Evolutionary conservation across 495 filamentous ascomycete genomes (phyloP).

Genomic region (Aspergillus asperescens): DNA sequence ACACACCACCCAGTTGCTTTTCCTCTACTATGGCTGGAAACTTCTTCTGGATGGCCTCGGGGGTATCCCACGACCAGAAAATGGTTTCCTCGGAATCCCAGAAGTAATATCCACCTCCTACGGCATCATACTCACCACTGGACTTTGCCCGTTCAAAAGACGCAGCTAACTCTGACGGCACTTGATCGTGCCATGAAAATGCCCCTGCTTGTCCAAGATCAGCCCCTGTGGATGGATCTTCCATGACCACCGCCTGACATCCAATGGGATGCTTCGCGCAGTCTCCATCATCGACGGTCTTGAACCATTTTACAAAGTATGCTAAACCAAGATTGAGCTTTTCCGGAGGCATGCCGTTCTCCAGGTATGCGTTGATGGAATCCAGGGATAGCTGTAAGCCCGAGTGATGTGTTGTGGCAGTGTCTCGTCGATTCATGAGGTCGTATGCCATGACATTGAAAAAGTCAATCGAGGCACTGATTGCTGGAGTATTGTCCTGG

Average conservation of each 20-base stretch:
- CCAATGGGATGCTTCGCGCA: slow-evolving; percentile 50
- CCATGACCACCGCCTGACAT: slow-evolving; percentile 57
- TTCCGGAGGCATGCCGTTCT: slow-evolving; percentile 47
- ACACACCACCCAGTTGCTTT: slow-evolving; percentile 59
- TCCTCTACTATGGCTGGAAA: slow-evolving; percentile 53
- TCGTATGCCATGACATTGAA: slow-evolving; percentile 80
- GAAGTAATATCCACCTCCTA: slow-evolving; percentile 62
- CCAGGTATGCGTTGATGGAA: slow-evolving; percentile 55
- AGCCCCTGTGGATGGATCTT: slow-evolving; percentile 32
- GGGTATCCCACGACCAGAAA: slow-evolving; percentile 74
- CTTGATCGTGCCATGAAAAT: slow-evolving; percentile 36
- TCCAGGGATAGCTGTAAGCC: slow-evolving; percentile 51
- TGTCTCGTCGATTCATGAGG: slow-evolving; percentile 69
- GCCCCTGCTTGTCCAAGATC: slow-evolving; percentile 37
- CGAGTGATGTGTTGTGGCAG: slow-evolving; percentile 61
- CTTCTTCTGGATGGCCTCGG: slow-evolving; percentile 55
- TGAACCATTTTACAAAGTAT: slow-evolving; percentile 70
- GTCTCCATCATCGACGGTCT: slow-evolving; percentile 39
- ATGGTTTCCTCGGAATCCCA: slow-evolving; percentile 54
- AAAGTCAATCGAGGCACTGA: slow-evolving; percentile 62
- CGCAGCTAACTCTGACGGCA: slow-evolving; percentile 24
- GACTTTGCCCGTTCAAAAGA: slow-evolving; percentile 45
- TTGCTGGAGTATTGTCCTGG: slow-evolving; percentile 51
- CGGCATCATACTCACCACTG: slow-evolving; percentile 51
- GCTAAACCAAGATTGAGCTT: slow-evolving; percentile 70